These are phyloP conservation scores for Neurospora sp. DNA, from an alignment of 495 filamentous ascomycete genomes.

Conservation along the genomic window DNA sequence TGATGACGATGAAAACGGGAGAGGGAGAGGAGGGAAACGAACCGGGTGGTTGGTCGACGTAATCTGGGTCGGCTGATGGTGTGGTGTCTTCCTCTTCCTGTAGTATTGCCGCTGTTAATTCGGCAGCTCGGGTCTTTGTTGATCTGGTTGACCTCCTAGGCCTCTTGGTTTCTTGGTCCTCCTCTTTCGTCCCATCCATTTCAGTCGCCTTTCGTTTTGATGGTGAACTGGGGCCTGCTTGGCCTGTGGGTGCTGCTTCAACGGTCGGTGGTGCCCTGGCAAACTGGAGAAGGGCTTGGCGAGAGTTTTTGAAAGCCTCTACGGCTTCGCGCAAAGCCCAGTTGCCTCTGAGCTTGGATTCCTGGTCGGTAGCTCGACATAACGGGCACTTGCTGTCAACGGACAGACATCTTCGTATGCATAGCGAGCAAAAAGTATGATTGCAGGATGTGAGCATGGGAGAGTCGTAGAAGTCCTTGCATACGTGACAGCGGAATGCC, in stretches of 20 bases:
- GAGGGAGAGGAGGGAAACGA: background rate
- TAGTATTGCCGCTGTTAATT: constrained; percentile 26
- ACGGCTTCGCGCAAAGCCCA: constrained; percentile 76
- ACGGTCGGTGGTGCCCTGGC: constrained; percentile 34
- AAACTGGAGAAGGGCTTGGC: constrained; percentile 51
- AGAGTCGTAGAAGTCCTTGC: constrained; percentile 91
- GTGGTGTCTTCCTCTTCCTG: constrained; percentile 22
- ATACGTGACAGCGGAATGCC: constrained; percentile 86
- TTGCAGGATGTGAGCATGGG: constrained; percentile 91
- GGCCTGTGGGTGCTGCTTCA: background rate
- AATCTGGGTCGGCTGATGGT: constrained; percentile 10
- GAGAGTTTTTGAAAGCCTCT: constrained; percentile 59
- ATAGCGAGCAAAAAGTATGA: constrained; percentile 94
- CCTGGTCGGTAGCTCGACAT: constrained; percentile 68
- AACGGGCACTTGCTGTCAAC: constrained; percentile 77
- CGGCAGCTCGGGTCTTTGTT: constrained; percentile 27
- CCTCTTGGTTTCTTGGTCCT: constrained; percentile 29
- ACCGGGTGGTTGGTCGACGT: constrained; percentile 22
- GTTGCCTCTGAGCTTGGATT: constrained; percentile 74
- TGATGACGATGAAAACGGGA: background rate
- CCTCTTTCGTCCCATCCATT: constrained; percentile 26
- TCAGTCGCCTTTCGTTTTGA: constrained; percentile 46
- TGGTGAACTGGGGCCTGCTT: constrained; percentile 3
- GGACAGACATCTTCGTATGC: constrained; percentile 76
- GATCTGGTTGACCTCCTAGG: constrained; percentile 34